phyloP scores from a whole-genome alignment of 2,329 filamentous ascomycete genomes.

The Cyphellophora europaea region DNA sequence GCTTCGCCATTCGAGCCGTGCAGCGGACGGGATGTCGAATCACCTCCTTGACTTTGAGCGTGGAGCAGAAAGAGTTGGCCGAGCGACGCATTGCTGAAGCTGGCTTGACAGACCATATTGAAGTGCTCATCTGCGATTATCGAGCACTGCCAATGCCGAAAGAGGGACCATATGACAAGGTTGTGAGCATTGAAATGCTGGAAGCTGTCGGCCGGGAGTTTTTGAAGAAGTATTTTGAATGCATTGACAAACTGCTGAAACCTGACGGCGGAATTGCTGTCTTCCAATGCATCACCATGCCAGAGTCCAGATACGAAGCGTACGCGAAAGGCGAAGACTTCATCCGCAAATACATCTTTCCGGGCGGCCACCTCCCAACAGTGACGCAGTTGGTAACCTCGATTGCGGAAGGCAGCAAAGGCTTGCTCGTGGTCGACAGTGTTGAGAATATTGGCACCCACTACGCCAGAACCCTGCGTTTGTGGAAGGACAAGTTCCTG shows the following conservation, averaged over 20 bases:
- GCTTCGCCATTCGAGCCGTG: conserved; percentile 62
- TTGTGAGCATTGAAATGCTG: conserved; percentile 69
- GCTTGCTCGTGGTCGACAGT: conserved; percentile 55
- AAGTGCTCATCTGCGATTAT: conserved; percentile 62
- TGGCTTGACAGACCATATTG: conserved; percentile 51
- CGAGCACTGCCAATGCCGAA: conserved; percentile 47
- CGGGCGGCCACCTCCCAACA: conserved; percentile 61
- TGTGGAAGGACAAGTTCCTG: conserved; percentile 61
- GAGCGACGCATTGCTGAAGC: conserved; percentile 55
- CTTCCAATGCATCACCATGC: conserved; percentile 72
- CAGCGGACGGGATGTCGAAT: conserved; percentile 57
- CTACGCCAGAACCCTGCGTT: conserved; percentile 58
- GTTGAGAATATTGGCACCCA: conserved; percentile 67
- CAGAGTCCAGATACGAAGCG: conserved; percentile 55
- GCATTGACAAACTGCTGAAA: conserved; percentile 56
- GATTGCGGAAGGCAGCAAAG: conserved; percentile 51
- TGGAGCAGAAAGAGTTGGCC: conserved; percentile 59
- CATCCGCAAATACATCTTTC: conserved; percentile 70
- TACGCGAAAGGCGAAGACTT: conserved; percentile 63
- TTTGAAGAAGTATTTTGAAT: conserved; percentile 57
- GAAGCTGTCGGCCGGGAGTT: conserved; percentile 64
- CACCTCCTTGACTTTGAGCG: conserved; percentile 58
- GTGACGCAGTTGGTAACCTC: conserved; percentile 48
- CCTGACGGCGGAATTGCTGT: conserved; percentile 55
- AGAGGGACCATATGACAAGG: conserved; percentile 53